These are phyloP conservation scores for Coffea eugenioides DNA, from an alignment of 257 asterid genomes.

Conservation along the genomic window DNA sequence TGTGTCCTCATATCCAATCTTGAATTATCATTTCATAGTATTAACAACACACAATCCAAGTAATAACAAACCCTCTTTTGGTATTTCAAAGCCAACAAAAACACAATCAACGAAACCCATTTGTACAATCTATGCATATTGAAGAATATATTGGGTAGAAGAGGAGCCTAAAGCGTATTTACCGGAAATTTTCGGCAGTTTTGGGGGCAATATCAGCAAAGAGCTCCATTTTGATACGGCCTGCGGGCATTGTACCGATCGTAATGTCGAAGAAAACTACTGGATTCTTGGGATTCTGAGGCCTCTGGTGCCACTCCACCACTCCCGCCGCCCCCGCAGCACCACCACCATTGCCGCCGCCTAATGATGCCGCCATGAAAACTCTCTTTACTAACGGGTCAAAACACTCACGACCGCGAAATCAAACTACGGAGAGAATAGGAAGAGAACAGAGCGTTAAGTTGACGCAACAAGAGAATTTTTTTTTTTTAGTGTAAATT, in stretches of 20 bases:
- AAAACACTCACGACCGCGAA: neutral
- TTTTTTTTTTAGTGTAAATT: too few relatives aligned
- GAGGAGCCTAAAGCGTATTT: neutral
- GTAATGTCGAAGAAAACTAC: conserved; percentile 88
- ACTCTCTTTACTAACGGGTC: neutral
- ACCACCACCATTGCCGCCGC: conserved; percentile 44
- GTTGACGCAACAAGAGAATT: neutral
- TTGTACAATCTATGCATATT: neutral
- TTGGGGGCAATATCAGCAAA: conserved; percentile 90
- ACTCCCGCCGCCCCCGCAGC: conserved; percentile 25
- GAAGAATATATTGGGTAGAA: neutral
- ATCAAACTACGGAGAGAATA: neutral
- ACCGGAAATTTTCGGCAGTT: conserved; percentile 95
- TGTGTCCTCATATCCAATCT: neutral
- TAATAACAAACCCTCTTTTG: neutral
- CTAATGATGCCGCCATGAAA: conserved; percentile 26
- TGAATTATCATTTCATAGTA: neutral
- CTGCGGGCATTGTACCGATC: conserved; percentile 86
- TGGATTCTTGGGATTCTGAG: conserved; percentile 86
- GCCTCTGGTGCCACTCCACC: conserved; percentile 97
- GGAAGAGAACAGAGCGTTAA: neutral
- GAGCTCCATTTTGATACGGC: conserved; percentile 98
- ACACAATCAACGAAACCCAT: neutral
- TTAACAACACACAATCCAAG: too few relatives aligned
- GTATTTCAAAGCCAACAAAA: neutral